Evolutionary conservation across 345 rosid genomes (phyloP).

Genomic region (Salix udensis): DNA sequence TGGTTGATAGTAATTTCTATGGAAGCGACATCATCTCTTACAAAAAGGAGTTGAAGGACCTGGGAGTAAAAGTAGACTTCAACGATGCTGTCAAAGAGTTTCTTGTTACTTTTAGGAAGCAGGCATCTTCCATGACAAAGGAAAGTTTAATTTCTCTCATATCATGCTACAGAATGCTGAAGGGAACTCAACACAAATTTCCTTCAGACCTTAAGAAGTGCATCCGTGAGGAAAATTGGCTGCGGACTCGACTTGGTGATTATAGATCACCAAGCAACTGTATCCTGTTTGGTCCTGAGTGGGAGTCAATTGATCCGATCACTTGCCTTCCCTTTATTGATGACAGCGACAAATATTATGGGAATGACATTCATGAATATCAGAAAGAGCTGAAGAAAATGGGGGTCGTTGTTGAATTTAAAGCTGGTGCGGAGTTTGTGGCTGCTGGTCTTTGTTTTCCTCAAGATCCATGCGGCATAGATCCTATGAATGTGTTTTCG

Average conservation of each 20-base stretch:
- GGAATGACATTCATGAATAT: slow-evolving; percentile 41
- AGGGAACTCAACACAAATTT: slow-evolving; percentile 6
- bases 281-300: slow-evolving; percentile 49
- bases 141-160: slow-evolving; percentile 33
- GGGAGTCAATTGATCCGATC: slow-evolving; percentile 52
- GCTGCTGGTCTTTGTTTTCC: slow-evolving; percentile 40
- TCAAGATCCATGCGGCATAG: slow-evolving; percentile 15
- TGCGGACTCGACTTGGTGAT: slow-evolving; percentile 55
- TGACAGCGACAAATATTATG: slow-evolving; percentile 44
- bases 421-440: slow-evolving; percentile 49
- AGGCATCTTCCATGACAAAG: slow-evolving; percentile 38
- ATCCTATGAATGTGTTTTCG: slow-evolving; percentile 33
- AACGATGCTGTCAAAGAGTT: slow-evolving; percentile 44
- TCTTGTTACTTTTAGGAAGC: slow-evolving; percentile 31
- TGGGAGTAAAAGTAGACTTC: slow-evolving; percentile 46
- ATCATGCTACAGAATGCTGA: slow-evolving; percentile 41
- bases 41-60: slow-evolving; percentile 39
- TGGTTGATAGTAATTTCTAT: slow-evolving; percentile 39
- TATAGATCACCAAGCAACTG: slow-evolving; percentile 49
- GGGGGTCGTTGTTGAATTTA: slow-evolving; percentile 39
- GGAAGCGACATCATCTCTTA: slow-evolving; percentile 24
- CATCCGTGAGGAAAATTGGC: slow-evolving; percentile 46
- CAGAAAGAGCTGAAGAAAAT: slow-evolving; percentile 43
- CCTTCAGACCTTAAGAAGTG: slow-evolving; percentile 32
- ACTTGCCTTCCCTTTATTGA: slow-evolving; percentile 57